These are phyloP conservation scores for Lasiosphaeriaceae sp. DNA, from an alignment of 495 filamentous ascomycete genomes.

Conservation along the genomic window DNA sequence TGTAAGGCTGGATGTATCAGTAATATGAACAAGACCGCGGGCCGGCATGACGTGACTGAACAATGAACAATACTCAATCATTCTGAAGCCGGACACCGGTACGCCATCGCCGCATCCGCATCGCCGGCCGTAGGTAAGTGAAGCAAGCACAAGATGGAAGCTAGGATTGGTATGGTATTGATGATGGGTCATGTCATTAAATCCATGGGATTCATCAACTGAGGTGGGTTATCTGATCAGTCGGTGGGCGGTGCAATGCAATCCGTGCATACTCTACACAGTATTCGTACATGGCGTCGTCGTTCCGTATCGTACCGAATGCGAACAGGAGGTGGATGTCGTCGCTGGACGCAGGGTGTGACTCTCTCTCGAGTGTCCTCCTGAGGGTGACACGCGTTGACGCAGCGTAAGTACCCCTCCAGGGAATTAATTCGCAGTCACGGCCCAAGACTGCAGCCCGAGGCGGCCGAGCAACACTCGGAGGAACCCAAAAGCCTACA, in stretches of 20 bases:
- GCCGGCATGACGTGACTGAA: background rate
- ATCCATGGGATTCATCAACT: too few species aligned
- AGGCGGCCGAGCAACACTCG: conserved; percentile 11
- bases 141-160: background rate
- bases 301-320: background rate
- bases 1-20: conserved; percentile 1
- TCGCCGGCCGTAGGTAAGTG: background rate
- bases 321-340: background rate
- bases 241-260: background rate
- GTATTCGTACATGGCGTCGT: background rate
- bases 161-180: too few species aligned
- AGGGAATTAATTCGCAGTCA: background rate
- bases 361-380: too few species aligned
- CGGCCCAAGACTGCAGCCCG: conserved; percentile 1
- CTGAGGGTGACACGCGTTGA: too few species aligned
- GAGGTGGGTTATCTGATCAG: too few species aligned
- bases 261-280: too few species aligned
- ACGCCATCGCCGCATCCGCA: background rate
- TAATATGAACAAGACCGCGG: background rate
- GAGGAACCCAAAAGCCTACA: conserved; percentile 12
- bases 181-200: too few species aligned
- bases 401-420: too few species aligned
- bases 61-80: conserved; percentile 7
- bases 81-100: conserved; percentile 6
- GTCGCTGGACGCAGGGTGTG: too few species aligned